Evolutionary conservation across 2,329 filamentous ascomycete species (phyloP).

Genomic region (Arthrobotrys megalospora): DNA sequence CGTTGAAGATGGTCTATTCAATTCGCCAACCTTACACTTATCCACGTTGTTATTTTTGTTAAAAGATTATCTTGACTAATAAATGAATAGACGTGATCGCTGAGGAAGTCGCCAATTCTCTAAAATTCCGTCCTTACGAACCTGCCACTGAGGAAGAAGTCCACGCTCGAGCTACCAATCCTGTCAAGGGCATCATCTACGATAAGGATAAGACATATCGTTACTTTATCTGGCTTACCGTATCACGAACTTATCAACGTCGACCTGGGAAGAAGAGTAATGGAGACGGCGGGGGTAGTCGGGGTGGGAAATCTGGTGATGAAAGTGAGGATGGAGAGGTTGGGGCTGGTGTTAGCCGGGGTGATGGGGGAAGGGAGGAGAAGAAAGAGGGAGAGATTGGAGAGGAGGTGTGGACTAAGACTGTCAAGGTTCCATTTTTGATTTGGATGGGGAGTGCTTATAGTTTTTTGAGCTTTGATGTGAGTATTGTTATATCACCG

Average conservation of each 20-base stretch:
- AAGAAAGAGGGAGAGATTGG: not conserved
- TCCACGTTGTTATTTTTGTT: too few species aligned
- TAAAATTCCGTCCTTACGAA: slow-evolving; percentile 17
- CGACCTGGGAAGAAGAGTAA: not conserved
- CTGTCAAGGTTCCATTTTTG: slow-evolving; percentile 48
- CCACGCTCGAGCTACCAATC: not conserved
- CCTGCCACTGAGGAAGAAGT: slow-evolving; percentile 18
- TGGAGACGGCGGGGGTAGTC: not conserved
- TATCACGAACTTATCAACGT: slow-evolving; percentile 14
- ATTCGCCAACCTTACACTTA: too few species aligned
- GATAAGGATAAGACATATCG: slow-evolving; percentile 32
- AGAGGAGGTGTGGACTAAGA: slow-evolving; percentile 20
- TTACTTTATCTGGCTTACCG: slow-evolving; percentile 55
- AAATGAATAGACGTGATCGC: slow-evolving; percentile 8
- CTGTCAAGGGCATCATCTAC: slow-evolving; percentile 47
- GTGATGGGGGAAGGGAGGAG: not conserved
- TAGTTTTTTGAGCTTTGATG: slow-evolving; percentile 49
- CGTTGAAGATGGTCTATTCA: not conserved
- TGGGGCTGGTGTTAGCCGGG: not conserved
- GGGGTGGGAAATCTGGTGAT: not conserved
- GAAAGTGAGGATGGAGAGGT: not conserved
- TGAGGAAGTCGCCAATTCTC: slow-evolving; percentile 10
- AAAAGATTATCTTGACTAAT: not conserved
- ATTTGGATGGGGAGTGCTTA: slow-evolving; percentile 46
- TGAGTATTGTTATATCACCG: not conserved